Conservation (phyloP, 306 rosid genomes). For the Cotoneaster glaucophyllus region DNA sequence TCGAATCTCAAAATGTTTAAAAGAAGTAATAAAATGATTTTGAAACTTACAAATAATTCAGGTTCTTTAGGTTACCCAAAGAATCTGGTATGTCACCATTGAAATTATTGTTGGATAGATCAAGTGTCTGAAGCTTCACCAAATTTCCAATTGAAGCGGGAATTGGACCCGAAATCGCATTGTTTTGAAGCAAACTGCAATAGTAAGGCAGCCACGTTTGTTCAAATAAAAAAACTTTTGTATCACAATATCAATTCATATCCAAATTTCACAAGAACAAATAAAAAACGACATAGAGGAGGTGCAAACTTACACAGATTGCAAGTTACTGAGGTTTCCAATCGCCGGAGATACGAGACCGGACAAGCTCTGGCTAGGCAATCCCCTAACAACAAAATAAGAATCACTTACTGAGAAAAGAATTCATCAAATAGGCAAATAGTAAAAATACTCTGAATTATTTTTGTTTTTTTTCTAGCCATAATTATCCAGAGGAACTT, state of each 20-base stretch:
- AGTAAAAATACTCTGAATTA: not conserved
- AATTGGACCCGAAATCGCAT: slow-evolving; percentile 75
- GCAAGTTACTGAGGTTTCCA: slow-evolving; percentile 80
- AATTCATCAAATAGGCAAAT: slow-evolving; percentile 8
- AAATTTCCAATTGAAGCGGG: slow-evolving; percentile 70
- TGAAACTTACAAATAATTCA: slow-evolving; percentile 82
- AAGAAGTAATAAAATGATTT: not conserved
- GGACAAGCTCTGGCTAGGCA: slow-evolving; percentile 95
- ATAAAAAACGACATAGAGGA: not conserved
- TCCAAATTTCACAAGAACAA: not conserved
- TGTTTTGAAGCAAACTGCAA: slow-evolving; percentile 89
- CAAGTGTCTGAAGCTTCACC: slow-evolving; percentile 87
- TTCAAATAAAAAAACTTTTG: not conserved
- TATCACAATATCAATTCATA: not conserved
- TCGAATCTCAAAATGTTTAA: slow-evolving; percentile 8
- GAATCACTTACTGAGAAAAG: slow-evolving; percentile 2
- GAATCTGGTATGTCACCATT: slow-evolving; percentile 75
- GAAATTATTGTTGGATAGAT: slow-evolving; percentile 78
- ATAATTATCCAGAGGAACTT: slow-evolving; percentile 27
- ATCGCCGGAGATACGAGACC: slow-evolving; percentile 76
- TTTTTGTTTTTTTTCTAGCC: not conserved
- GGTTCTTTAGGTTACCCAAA: slow-evolving; percentile 70
- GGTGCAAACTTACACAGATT: slow-evolving; percentile 68
- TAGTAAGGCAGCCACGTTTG: not conserved
- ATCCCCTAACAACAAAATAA: slow-evolving; percentile 50